Conservation (phyloP, 495 filamentous ascomycete genomes). For the Penicillium maclennaniae region DNA sequence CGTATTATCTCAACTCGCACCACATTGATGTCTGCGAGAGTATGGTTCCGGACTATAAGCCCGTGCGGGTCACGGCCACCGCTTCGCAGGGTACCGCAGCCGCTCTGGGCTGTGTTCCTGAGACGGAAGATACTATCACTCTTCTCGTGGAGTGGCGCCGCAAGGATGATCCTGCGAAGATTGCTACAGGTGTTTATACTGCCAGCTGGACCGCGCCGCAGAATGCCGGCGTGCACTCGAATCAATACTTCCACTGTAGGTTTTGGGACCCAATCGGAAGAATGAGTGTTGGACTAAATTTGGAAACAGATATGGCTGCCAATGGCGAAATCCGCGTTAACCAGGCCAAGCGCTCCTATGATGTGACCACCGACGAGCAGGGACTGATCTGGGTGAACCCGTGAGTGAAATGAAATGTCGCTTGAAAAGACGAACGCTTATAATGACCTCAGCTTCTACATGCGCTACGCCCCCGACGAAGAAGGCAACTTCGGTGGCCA, state of each 20-base stretch:
- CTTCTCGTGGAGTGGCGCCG: slow-evolving; percentile 84
- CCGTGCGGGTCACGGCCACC: slow-evolving; percentile 73
- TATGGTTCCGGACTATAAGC: slow-evolving; percentile 79
- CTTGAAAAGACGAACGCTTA: background rate
- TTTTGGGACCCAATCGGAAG: background rate
- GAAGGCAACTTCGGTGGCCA: slow-evolving; percentile 92
- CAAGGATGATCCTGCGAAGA: slow-evolving; percentile 58
- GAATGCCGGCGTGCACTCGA: slow-evolving; percentile 85
- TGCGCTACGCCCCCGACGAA: slow-evolving; percentile 93
- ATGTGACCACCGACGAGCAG: slow-evolving; percentile 77
- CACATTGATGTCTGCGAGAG: slow-evolving; percentile 87
- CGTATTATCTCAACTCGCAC: slow-evolving; percentile 92
- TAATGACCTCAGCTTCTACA: slow-evolving; percentile 66
- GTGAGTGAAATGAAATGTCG: slow-evolving; percentile 16
- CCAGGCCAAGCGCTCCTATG: slow-evolving; percentile 92
- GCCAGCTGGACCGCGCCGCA: slow-evolving; percentile 93
- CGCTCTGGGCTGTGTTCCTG: slow-evolving; percentile 69
- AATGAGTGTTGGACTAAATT: slow-evolving; percentile 2
- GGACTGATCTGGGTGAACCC: slow-evolving; percentile 82
- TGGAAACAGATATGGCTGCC: slow-evolving; percentile 59
- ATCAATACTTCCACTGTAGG: slow-evolving; percentile 89
- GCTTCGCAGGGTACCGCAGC: slow-evolving; percentile 68
- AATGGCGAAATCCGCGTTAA: slow-evolving; percentile 84
- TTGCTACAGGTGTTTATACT: slow-evolving; percentile 88
- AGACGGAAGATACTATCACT: slow-evolving; percentile 91